These are phyloP conservation scores for Pestalotiopsis sp. DNA, from an alignment of 2,329 filamentous ascomycete species.

Conservation along the genomic window DNA sequence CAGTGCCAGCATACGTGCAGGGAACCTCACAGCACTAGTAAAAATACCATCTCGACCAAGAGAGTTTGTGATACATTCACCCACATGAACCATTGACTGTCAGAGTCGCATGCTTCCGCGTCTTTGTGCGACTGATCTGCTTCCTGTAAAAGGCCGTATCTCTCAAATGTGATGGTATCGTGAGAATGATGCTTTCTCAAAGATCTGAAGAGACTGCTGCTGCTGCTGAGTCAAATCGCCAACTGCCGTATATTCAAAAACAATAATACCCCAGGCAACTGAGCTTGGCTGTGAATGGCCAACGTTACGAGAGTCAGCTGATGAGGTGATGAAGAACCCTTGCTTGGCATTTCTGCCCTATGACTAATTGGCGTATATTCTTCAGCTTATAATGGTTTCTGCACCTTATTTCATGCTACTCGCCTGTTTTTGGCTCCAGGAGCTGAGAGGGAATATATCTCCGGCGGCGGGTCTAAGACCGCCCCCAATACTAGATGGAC, in stretches of 20 bases:
- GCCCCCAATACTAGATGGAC: neutral
- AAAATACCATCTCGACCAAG: neutral
- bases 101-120: neutral
- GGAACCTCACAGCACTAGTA: neutral
- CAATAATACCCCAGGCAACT: neutral
- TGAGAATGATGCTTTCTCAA: neutral
- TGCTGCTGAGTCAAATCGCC: neutral
- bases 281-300: neutral
- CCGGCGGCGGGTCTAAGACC: neutral
- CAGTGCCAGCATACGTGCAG: neutral
- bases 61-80: neutral
- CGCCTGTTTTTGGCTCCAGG: neutral
- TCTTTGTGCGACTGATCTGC: neutral
- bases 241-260: neutral
- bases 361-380: neutral
- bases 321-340: neutral
- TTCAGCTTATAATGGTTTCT: neutral
- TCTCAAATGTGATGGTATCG: neutral
- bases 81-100: neutral
- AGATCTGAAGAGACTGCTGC: too few relatives aligned
- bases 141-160: slow-evolving; percentile 1
- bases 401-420: neutral
- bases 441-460: neutral
- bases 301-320: neutral
- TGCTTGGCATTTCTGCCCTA: neutral